These are phyloP conservation scores for Nicotiana paniculata DNA, from an alignment of 257 asterid species.

Conservation along the genomic window DNA sequence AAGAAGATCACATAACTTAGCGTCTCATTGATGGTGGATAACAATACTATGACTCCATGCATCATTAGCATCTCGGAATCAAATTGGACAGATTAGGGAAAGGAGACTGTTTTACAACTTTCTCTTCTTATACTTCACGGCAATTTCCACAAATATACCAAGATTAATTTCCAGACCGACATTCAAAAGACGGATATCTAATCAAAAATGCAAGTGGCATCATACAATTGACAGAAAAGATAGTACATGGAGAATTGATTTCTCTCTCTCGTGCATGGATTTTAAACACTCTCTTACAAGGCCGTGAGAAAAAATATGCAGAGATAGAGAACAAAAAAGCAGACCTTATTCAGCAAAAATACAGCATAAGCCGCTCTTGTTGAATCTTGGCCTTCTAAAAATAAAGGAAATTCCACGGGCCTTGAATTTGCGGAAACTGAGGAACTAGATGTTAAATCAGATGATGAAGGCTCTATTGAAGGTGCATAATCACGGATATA, in stretches of 20 bases:
- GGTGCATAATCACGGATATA: conserved; percentile 83
- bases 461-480: conserved; percentile 58
- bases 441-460: conserved; percentile 39
- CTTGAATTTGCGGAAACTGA: conserved; percentile 37
- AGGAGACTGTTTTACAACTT: background rate
- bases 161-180: background rate
- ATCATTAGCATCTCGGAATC: background rate
- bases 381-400: conserved; percentile 90
- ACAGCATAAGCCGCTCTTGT: conserved; percentile 98
- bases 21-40: background rate
- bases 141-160: background rate
- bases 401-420: conserved; percentile 82
- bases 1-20: background rate
- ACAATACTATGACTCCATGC: background rate
- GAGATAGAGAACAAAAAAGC: conserved; percentile 8
- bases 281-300: background rate
- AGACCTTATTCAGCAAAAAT: conserved; percentile 93
- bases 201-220: background rate
- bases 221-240: background rate
- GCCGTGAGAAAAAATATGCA: background rate
- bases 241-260: background rate
- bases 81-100: background rate
- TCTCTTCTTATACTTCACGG: background rate
- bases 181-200: background rate
- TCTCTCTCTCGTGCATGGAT: background rate